Evolutionary conservation across 805 yeast species (phyloP), one percentile per base, ranked within the genome.

Genomic region (Lipomyces spencermartinsiae): DNA sequence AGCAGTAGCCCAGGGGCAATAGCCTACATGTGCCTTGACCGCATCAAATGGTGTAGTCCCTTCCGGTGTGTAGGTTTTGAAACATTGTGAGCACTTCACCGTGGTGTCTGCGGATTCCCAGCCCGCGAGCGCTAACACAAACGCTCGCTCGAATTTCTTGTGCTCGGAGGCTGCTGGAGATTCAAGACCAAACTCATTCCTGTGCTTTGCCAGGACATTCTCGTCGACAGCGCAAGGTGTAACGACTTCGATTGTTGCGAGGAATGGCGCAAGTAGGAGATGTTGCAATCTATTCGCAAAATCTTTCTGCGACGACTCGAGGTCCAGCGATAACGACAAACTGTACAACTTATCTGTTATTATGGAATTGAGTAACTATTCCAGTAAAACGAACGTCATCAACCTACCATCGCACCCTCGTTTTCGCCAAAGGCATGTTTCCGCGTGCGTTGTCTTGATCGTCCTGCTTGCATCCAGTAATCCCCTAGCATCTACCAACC

Each of bases 1-100:
- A 9, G 43, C 39, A 1, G 58, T 39, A 3, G 66, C 53, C 74
- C 74, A 72, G 2, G 74, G 74, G 43, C 74, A 72, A 58, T 72
- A 72, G 12, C 61, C 59, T 25, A 58, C 59, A 58, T 72, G 74
- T 14, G 31, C 56, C 10, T 34, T 14, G 34, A 57, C 54, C 8
- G 54, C 60, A 43, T 72, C 68, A 34, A 66, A 57, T 7, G 8
- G 14, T 35, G 43, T 57, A 12, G 19, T 16, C 25, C 10, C 33
- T 6, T 3, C 57, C 6, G n/a, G 10, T 7, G 16, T 31, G 56
- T 59, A 9, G 31, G 33, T 19, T 46, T 22, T 22, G 51, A 43
- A 19, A 39, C 56, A 16, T 33, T 39, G 35, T 46, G 57, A 10
- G 51, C 46, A 56, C 39, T 22, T 58, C 62, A 51, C 10, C 43